Evolutionary conservation across 2,329 filamentous ascomycete genomes (phyloP).

Genomic region (Penicillium sp.): DNA sequence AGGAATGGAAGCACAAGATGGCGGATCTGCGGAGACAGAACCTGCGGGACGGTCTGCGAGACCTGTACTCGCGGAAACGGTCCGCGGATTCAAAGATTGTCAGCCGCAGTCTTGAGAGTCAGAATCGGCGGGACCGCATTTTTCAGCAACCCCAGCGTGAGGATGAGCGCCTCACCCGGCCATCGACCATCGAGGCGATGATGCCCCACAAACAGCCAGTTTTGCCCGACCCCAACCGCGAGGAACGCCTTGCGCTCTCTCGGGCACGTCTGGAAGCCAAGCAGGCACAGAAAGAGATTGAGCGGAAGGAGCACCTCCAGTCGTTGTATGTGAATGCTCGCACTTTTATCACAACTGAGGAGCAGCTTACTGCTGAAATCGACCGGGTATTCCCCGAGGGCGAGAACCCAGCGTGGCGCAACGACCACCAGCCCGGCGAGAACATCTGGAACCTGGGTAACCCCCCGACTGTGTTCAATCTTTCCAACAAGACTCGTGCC

Average conservation of each 20-base stretch:
- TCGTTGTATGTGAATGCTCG: conserved; percentile 87
- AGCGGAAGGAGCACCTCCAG: conserved; percentile 71
- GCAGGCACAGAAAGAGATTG: conserved; percentile 55
- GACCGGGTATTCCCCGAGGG: conserved; percentile 72
- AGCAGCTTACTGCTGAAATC: conserved; percentile 71
- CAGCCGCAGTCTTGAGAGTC: conserved; percentile 49
- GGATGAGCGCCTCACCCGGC: conserved; percentile 74
- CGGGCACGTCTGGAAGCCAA: conserved; percentile 43
- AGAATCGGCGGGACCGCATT: conserved; percentile 51
- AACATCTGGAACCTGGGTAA: conserved; percentile 55
- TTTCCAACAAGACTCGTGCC: conserved; percentile 33
- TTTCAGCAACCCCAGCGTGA: conserved; percentile 66
- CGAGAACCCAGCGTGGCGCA: conserved; percentile 46
- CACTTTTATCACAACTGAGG: conserved; percentile 80
- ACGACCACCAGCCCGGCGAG: conserved; percentile 41
- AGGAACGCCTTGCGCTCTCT: conserved; percentile 52
- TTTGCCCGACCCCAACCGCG: conserved; percentile 63
- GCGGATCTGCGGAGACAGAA: conserved; percentile 70
- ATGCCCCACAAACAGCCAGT: conserved; percentile 51
- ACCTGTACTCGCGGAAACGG: conserved; percentile 67
- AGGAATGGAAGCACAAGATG: conserved; percentile 70
- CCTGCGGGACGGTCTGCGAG: conserved; percentile 67
- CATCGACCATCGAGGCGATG: conserved; percentile 60
- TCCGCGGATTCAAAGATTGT: conserved; percentile 39
- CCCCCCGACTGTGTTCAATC: conserved; percentile 43